Percentiles rank a stretch among this genome's conserved stretches.
phyloP scores from a whole-genome alignment of 768 basidiomycete genomes.

The Suillus decipiens region DNA sequence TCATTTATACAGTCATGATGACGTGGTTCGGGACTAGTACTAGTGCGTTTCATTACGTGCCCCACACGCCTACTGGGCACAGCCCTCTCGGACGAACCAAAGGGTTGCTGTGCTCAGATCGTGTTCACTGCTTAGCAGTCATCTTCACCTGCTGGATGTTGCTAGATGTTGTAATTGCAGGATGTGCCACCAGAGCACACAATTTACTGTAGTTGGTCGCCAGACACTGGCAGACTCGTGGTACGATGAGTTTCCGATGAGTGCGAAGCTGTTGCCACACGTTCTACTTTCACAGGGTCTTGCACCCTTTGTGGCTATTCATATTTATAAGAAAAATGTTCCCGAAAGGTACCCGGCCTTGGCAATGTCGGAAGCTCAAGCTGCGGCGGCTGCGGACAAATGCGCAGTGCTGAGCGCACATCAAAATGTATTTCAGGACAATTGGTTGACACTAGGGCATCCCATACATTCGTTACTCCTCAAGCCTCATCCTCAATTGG shows the following conservation, averaged over 20 bases:
- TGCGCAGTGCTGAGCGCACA: conserved; percentile 1
- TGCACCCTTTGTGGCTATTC: too few relatives aligned
- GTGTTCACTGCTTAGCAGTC: neutral
- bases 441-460: neutral
- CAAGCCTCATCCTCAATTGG: neutral
- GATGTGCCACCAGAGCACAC: neutral
- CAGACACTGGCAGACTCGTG: neutral
- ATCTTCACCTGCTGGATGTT: too few relatives aligned
- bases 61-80: neutral
- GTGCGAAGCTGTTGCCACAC: neutral
- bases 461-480: neutral
- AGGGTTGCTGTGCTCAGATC: neutral
- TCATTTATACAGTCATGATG: neutral
- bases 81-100: neutral
- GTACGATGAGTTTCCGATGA: neutral
- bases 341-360: too few relatives aligned
- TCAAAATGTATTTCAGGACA: neutral
- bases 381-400: neutral
- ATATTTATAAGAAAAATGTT: too few relatives aligned
- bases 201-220: neutral
- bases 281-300: too few relatives aligned
- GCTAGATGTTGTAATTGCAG: neutral
- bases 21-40: neutral
- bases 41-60: neutral
- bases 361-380: neutral